These are phyloP conservation scores for Globisporangium spiculum DNA, from an alignment of 352 stramenopile species.

Conservation along the genomic window DNA sequence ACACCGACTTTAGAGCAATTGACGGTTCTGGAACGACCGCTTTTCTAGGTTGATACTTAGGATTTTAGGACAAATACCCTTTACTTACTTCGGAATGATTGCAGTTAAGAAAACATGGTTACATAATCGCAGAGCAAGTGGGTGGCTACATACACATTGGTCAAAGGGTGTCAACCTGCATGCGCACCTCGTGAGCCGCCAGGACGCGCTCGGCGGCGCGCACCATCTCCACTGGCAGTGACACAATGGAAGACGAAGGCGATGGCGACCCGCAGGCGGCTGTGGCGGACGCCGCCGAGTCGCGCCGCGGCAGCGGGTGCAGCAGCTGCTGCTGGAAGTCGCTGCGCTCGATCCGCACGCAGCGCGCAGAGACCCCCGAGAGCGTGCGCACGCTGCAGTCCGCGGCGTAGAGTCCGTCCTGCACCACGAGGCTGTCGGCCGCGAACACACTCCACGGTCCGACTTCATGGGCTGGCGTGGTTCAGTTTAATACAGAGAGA, in stretches of 20 bases:
- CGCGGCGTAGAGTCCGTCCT: conserved; percentile 35
- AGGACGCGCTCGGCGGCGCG: neutral
- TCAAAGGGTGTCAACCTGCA: neutral
- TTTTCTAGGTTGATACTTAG: no score
- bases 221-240: neutral
- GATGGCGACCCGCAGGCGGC: neutral
- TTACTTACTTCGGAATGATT: no score
- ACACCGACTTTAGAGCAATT: no score
- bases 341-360: conserved; percentile 33
- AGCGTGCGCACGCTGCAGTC: conserved; percentile 39
- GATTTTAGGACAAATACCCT: no score
- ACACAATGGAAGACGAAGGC: neutral
- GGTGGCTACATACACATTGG: neutral
- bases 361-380: conserved; percentile 18
- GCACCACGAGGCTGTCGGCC: conserved; percentile 37
- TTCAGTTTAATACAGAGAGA: no score
- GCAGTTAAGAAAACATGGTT: no score
- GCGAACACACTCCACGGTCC: conserved; percentile 35
- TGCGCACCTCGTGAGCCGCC: neutral
- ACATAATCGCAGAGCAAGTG: no score
- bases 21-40: no score
- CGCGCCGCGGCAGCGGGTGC: conserved; percentile 27
- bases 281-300: conserved; percentile 18
- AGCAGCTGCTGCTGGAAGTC: conserved; percentile 48
- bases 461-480: conserved; percentile 21